These are phyloP conservation scores for Chlamydomonas asymmetrica DNA, from an alignment of 139 green algal species.

Conservation along the genomic window DNA sequence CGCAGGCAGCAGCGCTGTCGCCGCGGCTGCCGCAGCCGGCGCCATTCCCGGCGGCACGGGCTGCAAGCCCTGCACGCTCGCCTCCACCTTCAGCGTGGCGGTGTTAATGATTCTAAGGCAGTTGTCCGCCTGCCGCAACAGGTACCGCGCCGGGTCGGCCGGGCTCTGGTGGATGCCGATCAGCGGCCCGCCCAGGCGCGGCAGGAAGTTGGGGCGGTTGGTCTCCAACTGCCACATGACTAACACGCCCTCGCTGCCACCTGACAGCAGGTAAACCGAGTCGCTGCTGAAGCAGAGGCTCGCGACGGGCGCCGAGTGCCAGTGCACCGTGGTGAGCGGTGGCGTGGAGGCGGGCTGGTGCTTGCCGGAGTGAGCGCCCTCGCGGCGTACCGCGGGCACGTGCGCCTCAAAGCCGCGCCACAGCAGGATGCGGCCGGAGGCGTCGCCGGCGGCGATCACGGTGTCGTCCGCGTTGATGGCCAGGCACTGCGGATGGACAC, in stretches of 20 bases:
- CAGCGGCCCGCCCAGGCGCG: conserved; percentile 73
- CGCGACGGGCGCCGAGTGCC: conserved; percentile 78
- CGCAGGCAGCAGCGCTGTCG: conserved; percentile 13
- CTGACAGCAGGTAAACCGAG: conserved; percentile 76
- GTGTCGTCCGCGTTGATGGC: conserved; percentile 59
- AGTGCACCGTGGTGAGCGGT: conserved; percentile 77
- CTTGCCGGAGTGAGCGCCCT: conserved; percentile 7
- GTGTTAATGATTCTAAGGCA: conserved; percentile 66
- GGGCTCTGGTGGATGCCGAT: conserved; percentile 39
- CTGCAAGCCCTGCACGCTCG: conserved; percentile 55
- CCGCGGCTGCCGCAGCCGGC: conserved; percentile 7
- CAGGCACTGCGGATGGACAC: conserved; percentile 69
- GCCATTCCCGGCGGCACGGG: conserved; percentile 28
- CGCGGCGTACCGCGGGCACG: conserved; percentile 22
- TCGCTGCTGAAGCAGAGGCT: conserved; percentile 77
- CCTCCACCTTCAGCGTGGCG: conserved; percentile 55
- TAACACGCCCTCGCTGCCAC: conserved; percentile 80
- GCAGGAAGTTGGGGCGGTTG: conserved; percentile 35
- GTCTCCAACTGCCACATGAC: conserved; percentile 78
- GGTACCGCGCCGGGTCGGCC: conserved; percentile 55
- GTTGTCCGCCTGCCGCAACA: conserved; percentile 76
- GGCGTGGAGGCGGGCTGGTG: conserved; percentile 1
- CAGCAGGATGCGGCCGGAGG: conserved; percentile 75
- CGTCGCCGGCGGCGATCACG: conserved; percentile 75
- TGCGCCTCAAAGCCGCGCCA: conserved; percentile 59